Evolutionary conservation across 495 filamentous ascomycete genomes (phyloP), one percentile per base, ranked within the genome.

Genomic region (Penicillium coffeae): DNA sequence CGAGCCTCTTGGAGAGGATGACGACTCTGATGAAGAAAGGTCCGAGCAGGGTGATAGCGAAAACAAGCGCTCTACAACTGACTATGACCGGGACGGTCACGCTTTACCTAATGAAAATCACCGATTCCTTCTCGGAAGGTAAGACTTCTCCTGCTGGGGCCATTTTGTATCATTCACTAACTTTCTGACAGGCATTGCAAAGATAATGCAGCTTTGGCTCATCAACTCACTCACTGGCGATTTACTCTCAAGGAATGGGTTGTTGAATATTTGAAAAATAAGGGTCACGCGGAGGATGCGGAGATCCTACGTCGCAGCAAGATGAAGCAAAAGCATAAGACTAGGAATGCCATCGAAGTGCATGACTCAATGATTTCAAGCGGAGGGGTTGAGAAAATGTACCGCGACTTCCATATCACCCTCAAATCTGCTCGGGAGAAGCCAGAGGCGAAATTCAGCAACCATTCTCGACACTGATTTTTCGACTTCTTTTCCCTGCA

Each of bases 151-250:
- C 6, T 7, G 15, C 21, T 30, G 0, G 36, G 38, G 16, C n/a
- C 16, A 40, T 18, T 14, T 3, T 32, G 13, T 16, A 5, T 16
- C 7, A 27, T 13, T 1, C 15, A 1, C 34, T 42, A 10, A 48
- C n/a, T 8, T 19, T 13, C 43, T 10, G 12, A 45, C 36, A 77
- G 77, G 51, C 74, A 76, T 50, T 93, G 88, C 74, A 80, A 75
- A 50, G 64, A 57, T 38, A 90, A 88, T 58, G 85, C 88, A 6
- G 68, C 76, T 45, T 81, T 81, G 13, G 85, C 85, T 0, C 88
- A 92, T 55, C 75, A 72, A 0, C 71, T 92, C 2, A 73, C 76
- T 1, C 88, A 93, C 64, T 93, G 88, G 88, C 84, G 85, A 35
- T 78, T 78, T 55, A 78, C 81, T 22, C 80, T 92, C 35, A 85